phyloP scores from a whole-genome alignment of 805 yeast genomes.

The Starmerella tilneyi region DNA sequence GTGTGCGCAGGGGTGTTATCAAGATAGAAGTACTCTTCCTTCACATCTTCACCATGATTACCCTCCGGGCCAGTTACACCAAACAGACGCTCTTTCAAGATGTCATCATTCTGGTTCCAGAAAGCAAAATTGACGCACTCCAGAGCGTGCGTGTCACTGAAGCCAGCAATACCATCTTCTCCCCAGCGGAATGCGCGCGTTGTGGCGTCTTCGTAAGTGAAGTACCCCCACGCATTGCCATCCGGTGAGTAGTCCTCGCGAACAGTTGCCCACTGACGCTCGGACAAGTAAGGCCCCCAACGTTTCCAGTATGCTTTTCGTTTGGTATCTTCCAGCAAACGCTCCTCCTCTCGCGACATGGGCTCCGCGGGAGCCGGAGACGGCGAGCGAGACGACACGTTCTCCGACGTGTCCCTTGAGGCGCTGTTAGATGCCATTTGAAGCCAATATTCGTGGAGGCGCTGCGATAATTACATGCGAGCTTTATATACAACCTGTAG shows the following conservation, averaged over 20 bases:
- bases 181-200: slow-evolving; percentile 88
- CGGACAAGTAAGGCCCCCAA: slow-evolving; percentile 88
- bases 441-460: too few species aligned
- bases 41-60: slow-evolving; percentile 93
- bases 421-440: background rate
- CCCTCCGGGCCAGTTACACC: slow-evolving; percentile 91
- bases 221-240: slow-evolving; percentile 86
- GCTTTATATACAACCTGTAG: background rate
- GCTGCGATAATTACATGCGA: too few species aligned
- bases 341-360: slow-evolving; percentile 32
- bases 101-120: slow-evolving; percentile 83
- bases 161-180: slow-evolving; percentile 89
- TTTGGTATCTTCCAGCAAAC: slow-evolving; percentile 36
- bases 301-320: slow-evolving; percentile 55
- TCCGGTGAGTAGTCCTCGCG: slow-evolving; percentile 77
- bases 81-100: slow-evolving; percentile 74
- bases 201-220: slow-evolving; percentile 75
- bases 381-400: slow-evolving; percentile 9
- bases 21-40: slow-evolving; percentile 52
- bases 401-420: background rate
- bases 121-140: slow-evolving; percentile 70
- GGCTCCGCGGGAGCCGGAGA: slow-evolving; percentile 8
- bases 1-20: slow-evolving; percentile 92
- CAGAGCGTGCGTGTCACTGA: slow-evolving; percentile 70
- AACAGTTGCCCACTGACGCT: slow-evolving; percentile 64